A percentile compares a stretch with the other conserved stretches of the same genome.
Evolutionary conservation across 352 stramenopile genomes (phyloP).

Genomic region (Phytopythium vexans): DNA sequence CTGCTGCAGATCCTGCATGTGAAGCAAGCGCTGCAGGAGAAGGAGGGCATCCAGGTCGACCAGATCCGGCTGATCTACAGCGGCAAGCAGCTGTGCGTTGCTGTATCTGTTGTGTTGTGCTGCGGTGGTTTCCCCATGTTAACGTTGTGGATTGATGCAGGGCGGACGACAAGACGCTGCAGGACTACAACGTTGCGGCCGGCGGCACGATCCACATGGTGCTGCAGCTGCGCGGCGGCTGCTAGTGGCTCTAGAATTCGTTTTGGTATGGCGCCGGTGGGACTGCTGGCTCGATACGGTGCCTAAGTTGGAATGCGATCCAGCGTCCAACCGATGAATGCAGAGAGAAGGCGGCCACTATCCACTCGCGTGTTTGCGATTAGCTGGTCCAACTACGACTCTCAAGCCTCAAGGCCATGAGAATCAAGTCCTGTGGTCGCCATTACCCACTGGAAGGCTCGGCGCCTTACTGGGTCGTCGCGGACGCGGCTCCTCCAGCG

Average conservation of each 20-base stretch:
- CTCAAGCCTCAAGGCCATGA: too few species aligned
- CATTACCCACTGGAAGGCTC: too few species aligned
- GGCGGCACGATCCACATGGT: slow-evolving; percentile 99
- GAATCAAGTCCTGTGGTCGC: too few species aligned
- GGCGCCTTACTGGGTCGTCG: slow-evolving; percentile 13
- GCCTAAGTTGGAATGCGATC: too few species aligned
- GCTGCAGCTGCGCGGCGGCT: slow-evolving; percentile 95
- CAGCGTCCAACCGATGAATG: too few species aligned
- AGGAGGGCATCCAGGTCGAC: slow-evolving; percentile 94
- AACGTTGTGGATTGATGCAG: slow-evolving; percentile 17
- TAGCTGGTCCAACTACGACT: too few species aligned
- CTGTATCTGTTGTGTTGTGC: not conserved
- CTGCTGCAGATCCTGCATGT: slow-evolving; percentile 90
- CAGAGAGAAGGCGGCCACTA: too few species aligned
- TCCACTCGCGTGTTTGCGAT: too few species aligned
- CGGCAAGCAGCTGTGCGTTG: slow-evolving; percentile 93
- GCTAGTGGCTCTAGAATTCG: slow-evolving; percentile 22
- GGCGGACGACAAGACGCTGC: slow-evolving; percentile 95
- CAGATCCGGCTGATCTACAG: slow-evolving; percentile 96
- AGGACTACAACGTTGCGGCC: slow-evolving; percentile 96
- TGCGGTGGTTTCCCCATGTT: not conserved
- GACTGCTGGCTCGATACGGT: too few species aligned
- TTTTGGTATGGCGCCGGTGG: too few species aligned
- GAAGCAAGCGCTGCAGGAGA: slow-evolving; percentile 98
- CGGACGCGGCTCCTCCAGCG: slow-evolving; percentile 15